Evolutionary conservation across 2,329 filamentous ascomycete species (phyloP), one percentile per base, ranked within the genome.

Genomic region (Canariomyces notabilis): DNA sequence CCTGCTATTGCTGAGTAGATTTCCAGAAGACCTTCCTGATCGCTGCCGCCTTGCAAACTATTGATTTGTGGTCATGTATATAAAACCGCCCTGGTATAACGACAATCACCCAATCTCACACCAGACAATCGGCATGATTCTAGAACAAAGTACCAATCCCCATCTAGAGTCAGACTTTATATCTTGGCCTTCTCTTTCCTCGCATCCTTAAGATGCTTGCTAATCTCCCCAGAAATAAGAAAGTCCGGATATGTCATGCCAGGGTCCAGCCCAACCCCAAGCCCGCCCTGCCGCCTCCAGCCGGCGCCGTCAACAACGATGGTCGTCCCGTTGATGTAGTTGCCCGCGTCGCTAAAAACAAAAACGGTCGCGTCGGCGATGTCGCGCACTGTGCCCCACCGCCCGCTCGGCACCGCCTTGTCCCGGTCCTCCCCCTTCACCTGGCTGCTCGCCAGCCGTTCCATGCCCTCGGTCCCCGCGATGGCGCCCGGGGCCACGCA

Each of bases 361-460:
- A 83, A 98, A 0, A 97, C 79, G 0, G 91, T 96, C 1, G 91
- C 87, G 66, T 98, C 91, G 0, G 89, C 86, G 59, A 98, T 89
- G 61, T 98, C 91, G 54, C 85, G 85, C 20, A 95, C 80, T 1
- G 79, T 79, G 6, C 91, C 93, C 65, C 82, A 81, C 46, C 90
- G 76, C 1, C 89, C 89, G 2, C 83, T 68, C 0, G 93, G 93
- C 31, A 95, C 76, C 7, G 64, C 60, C 53, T 67, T 71, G 4
- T 58, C 61, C 40, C 66, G 61, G 31, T 64, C 56, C 19, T 62
- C 58, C 39, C 56, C 45, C 42, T 67, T 63, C 6, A 62, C 58
- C 34, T 63, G 56, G 41, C 57, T 63, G 56, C 71, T 73, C 7
- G 75, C 66, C 8, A 85, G 69, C 9, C 87, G 74, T 37, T 79